These are phyloP conservation scores for Trichoderma guizhouense DNA, from an alignment of 2,329 filamentous ascomycete species.

Conservation along the genomic window DNA sequence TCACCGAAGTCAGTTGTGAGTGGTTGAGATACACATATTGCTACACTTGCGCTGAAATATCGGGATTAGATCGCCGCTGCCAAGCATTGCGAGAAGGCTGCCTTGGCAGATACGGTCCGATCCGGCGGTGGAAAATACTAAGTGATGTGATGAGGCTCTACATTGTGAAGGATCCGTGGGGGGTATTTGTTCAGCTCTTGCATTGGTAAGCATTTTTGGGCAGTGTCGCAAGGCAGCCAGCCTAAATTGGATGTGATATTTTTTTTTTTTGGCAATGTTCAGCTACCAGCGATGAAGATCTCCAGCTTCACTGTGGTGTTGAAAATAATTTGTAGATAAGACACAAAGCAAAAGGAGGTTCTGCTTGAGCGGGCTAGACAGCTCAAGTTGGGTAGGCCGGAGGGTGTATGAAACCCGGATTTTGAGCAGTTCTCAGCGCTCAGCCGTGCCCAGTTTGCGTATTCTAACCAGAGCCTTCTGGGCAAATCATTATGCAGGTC, in stretches of 20 bases:
- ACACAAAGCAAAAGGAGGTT: background rate
- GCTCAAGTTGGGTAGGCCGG: too few species aligned
- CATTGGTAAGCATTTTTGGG: background rate
- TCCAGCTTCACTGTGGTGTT: background rate
- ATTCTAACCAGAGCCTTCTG: too few species aligned
- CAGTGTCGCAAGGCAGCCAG: background rate
- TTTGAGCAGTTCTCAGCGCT: too few species aligned
- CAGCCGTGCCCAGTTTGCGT: too few species aligned
- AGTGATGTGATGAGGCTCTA: background rate
- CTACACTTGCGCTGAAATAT: background rate
- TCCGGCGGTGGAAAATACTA: background rate
- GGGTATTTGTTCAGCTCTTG: background rate
- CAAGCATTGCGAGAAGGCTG: background rate
- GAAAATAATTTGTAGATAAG: background rate
- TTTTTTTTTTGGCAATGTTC: background rate
- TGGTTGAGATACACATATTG: background rate
- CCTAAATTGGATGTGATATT: background rate
- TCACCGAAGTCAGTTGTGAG: background rate
- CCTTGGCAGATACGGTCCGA: background rate
- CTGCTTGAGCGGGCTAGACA: background rate
- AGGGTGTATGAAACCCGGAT: background rate
- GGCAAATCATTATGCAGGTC: too few species aligned
- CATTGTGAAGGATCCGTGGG: background rate
- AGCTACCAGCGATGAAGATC: background rate
- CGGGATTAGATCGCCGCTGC: background rate